A percentile compares a stretch with the other conserved stretches of the same genome.
phyloP scores from a whole-genome alignment of 371 early-diverging fungal genomes.

The Zopfochytrium polystomum region DNA sequence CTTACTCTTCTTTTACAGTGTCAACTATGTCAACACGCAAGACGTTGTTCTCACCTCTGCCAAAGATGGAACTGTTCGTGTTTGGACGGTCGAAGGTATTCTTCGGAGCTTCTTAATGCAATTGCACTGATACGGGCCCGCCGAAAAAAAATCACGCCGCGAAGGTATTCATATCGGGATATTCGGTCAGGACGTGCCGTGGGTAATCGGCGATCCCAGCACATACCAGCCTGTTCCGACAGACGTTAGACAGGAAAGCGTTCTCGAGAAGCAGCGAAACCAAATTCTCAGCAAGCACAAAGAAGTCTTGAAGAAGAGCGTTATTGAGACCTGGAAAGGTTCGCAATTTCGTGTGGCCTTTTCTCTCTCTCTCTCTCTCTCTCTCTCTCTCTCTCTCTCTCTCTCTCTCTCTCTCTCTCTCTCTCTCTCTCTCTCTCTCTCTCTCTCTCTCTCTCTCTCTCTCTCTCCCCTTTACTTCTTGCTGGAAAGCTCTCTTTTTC shows the following conservation, averaged over 20 bases:
- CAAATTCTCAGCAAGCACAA: slow-evolving; percentile 36
- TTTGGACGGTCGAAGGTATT: slow-evolving; percentile 47
- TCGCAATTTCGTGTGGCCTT: not conserved
- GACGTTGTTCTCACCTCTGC: slow-evolving; percentile 48
- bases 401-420: too few relatives aligned
- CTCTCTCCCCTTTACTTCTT: too few relatives aligned
- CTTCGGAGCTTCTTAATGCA: not conserved
- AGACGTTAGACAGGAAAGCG: slow-evolving; percentile 45
- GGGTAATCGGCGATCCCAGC: slow-evolving; percentile 47
- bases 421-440: too few relatives aligned
- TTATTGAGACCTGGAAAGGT: slow-evolving; percentile 47
- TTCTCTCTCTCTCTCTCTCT: slow-evolving; percentile 3
- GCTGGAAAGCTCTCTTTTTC: not conserved
- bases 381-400: not conserved
- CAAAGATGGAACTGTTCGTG: slow-evolving; percentile 48
- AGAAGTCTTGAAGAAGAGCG: slow-evolving; percentile 44
- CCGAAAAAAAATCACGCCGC: not conserved
- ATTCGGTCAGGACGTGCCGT: slow-evolving; percentile 51
- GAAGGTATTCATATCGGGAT: slow-evolving; percentile 49
- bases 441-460: too few relatives aligned
- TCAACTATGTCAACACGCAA: slow-evolving; percentile 43
- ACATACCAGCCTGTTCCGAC: slow-evolving; percentile 44
- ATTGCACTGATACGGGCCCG: not conserved
- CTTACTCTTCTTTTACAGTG: slow-evolving; percentile 21
- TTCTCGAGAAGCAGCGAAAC: slow-evolving; percentile 38